Evolutionary conservation across 257 asterid species (phyloP), one percentile per base, ranked within the genome.

Genomic region (Ilex aquifolium): DNA sequence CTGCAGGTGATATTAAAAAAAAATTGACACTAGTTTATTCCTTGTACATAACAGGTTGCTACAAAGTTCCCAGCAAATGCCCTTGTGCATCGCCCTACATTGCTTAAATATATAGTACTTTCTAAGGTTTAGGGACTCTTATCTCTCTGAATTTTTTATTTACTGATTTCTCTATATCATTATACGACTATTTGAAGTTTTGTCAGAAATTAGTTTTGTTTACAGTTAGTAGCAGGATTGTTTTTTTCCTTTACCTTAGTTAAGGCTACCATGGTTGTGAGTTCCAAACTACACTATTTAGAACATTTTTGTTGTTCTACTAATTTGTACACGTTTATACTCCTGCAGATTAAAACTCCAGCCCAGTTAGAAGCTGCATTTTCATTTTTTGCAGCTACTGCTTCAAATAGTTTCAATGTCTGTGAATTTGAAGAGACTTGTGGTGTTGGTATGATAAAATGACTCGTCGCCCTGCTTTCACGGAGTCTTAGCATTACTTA

Each of bases 351-450:
- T 56, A 88, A 86, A 72, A 76, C 83, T 65, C 72, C 90, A 79
- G 90, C 88, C 13, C 97, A 90, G 75, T 70, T 88, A 75, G 96
- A 90, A 42, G 95, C 96, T 56, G 98, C 96, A 51, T 82, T 84
- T 72, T 54, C 76, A 8, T 84, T 80, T 75, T 79, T 91, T 63
- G 61, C 79, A 54, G 75, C 78, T 32, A 65, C 76, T 51, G 90
- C 84, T 63, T 76, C 91, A 55, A 93, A 83, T 54, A 54, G 13
- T 61, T 80, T 88, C 65, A 72, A 79, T 46, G 63, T 69, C 65
- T 68, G 66, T 69, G 95, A 80, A 61, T 85, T 88, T 65, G 96
- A 91, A 74, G 84, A 74, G 71, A 86, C 86, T 66, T 88, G 95
- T 87, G 97, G 97, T 57, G 93, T 90, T 67, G 97, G 96, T 90